Evolutionary conservation across 192 early-diverging fungal species (phyloP).

Genomic region (Umbelopsis isabellina): DNA sequence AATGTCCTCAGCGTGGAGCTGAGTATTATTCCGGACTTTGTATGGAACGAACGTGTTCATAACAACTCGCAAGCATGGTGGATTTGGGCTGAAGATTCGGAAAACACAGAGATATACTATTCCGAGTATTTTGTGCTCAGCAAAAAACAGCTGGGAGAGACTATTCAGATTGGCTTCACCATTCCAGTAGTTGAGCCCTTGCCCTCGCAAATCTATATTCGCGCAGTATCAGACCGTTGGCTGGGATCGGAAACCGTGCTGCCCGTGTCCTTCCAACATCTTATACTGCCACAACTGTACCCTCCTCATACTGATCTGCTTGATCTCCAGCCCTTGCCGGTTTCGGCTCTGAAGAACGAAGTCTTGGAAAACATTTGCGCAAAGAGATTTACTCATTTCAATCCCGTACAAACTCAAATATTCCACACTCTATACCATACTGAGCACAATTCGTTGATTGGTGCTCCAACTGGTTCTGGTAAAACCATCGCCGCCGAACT

Average conservation of each 20-base stretch:
- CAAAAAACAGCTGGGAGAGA: constrained; percentile 78
- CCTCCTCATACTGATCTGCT: constrained; percentile 93
- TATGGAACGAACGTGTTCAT: constrained; percentile 88
- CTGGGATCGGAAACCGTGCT: constrained; percentile 88
- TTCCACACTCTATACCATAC: constrained; percentile 88
- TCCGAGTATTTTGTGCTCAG: constrained; percentile 93
- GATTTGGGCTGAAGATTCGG: constrained; percentile 94
- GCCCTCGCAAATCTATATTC: constrained; percentile 96
- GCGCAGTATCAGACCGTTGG: constrained; percentile 94
- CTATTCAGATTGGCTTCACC: constrained; percentile 88
- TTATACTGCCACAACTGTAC: constrained; percentile 92
- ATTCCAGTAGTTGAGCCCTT: constrained; percentile 91
- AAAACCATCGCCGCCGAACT: constrained; percentile 97
- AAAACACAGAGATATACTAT: constrained; percentile 86
- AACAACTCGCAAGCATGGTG: constrained; percentile 90
- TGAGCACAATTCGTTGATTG: constrained; percentile 91
- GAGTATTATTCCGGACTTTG: constrained; percentile 92
- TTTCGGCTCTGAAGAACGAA: constrained; percentile 75
- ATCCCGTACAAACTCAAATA: constrained; percentile 95
- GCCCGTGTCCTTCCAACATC: constrained; percentile 91
- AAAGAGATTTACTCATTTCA: constrained; percentile 70
- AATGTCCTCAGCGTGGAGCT: constrained; percentile 90
- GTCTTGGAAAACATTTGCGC: constrained; percentile 75
- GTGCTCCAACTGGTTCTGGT: constrained; percentile 91
- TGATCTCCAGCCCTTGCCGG: constrained; percentile 90